Base-by-base conservation (phyloP, 169 alveolate species). In the Cryptosporidium bovis region DNA sequence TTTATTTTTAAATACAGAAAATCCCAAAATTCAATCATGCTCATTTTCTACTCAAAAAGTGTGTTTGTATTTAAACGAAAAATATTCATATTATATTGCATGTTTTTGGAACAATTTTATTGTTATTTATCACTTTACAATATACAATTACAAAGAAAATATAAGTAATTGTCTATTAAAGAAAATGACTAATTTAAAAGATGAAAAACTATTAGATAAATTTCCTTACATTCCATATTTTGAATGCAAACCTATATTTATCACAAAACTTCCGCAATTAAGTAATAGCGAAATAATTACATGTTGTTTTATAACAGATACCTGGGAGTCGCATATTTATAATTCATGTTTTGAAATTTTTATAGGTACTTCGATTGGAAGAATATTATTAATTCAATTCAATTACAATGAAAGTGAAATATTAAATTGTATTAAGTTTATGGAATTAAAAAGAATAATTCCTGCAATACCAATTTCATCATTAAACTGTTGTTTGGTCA, bases 311-410 rank as follows among this genome's bases (percentile, higher is more conserved):
- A 40, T 77, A 56, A 60, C 44, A 18, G 87, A 77, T 24, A 44
- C 46, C 40, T 27, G 69, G 87, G 15, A 62, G 7, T 24, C 18
- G 15, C 8, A 27, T 27, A 27, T 55, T 20, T 13, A 24, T 62
- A 29, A 24, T 62, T 62, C 15, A 0, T 62, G 6, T 62, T 77
- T 77, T 60, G 77, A 77, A 18, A 13, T 77, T 13, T 60, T 44
- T 62, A 77, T 51, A 13, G 87, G 87, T 24, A 36, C 87, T 15
- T 77, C 87, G 2, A 51, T 31, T 31, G 87, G 87, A 36, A 56
- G 51, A 15, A 34, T 77, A 13, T 50, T 56, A 13, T 24, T 77
- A 20, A 36, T 77, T 62, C 58, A 34, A 60, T 77, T 58, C 20
- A 56, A 65, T 7, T 3, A 55, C 1, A 12, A 31, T 2, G 51